phyloP scores from a whole-genome alignment of 2,329 filamentous ascomycete genomes.

The Camillea tinctor region DNA sequence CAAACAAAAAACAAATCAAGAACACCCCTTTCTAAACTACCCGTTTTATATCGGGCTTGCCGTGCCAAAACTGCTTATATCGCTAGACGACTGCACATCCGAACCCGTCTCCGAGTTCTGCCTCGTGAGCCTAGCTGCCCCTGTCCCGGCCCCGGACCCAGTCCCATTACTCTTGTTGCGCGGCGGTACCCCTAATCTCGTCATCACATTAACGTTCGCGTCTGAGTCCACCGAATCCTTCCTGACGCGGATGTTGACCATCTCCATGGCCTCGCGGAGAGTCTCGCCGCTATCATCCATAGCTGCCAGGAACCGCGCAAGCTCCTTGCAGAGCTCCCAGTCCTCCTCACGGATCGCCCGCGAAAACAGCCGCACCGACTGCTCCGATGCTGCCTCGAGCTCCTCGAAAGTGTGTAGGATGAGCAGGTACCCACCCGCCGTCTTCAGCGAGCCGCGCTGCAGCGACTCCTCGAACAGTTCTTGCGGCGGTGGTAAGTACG shows the following conservation, averaged over 20 bases:
- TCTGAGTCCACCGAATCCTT: conserved; percentile 32
- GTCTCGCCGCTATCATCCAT: conserved; percentile 85
- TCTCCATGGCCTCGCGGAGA: conserved; percentile 68
- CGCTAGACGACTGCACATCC: conserved; percentile 30
- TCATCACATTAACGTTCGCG: conserved; percentile 31
- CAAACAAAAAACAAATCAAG: background rate
- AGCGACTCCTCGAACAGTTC: conserved; percentile 93
- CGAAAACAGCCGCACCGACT: conserved; percentile 77
- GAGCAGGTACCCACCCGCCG: conserved; percentile 92
- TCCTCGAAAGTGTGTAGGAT: conserved; percentile 83
- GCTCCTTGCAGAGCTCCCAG: conserved; percentile 93
- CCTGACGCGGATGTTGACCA: conserved; percentile 48
- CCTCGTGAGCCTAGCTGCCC: conserved; percentile 22
- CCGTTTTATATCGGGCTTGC: conserved; percentile 28
- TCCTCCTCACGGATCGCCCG: conserved; percentile 81
- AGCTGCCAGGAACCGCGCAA: conserved; percentile 91
- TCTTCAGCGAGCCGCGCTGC: conserved; percentile 82
- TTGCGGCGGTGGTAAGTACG: conserved; percentile 83
- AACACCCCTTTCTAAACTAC: background rate
- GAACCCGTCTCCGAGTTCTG: conserved; percentile 32
- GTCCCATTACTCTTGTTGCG: conserved; percentile 20
- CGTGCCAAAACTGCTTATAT: conserved; percentile 31
- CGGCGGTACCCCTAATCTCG: conserved; percentile 33
- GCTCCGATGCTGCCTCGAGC: conserved; percentile 66
- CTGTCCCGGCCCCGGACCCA: background rate